A percentile compares a stretch with the other conserved stretches of the same genome.
These are phyloP conservation scores for Avena eriantha DNA, from an alignment of 176 grass and related monocot species.

Conservation along the genomic window DNA sequence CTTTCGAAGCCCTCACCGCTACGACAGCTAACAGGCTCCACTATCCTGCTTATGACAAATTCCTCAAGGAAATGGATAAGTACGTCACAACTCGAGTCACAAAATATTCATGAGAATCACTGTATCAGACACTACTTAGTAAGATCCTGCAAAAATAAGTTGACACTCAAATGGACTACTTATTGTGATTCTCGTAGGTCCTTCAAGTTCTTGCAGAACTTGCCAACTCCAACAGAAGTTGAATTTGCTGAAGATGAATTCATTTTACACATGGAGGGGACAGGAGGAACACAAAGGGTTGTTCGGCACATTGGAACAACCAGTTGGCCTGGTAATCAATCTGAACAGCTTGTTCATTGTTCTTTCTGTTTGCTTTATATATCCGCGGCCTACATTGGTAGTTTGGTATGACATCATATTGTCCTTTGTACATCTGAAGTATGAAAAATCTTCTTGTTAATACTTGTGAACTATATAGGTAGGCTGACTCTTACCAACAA, in stretches of 20 bases:
- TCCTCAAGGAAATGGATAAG: constrained; percentile 97
- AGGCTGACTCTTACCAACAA: constrained; percentile 86
- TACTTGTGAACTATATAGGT: constrained; percentile 47
- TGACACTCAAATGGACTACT: not conserved
- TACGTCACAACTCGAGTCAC: constrained; percentile 38
- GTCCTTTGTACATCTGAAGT: not conserved
- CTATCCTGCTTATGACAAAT: constrained; percentile 92
- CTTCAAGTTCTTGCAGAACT: constrained; percentile 60
- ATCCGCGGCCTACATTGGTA: not conserved
- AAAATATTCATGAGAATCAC: too few relatives aligned
- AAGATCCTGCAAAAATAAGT: not conserved
- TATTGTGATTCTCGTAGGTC: constrained; percentile 43
- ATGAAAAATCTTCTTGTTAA: constrained; percentile 1
- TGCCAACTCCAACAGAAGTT: constrained; percentile 64
- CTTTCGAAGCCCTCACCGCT: constrained; percentile 82
- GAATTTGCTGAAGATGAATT: constrained; percentile 83
- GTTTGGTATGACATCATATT: constrained; percentile 6
- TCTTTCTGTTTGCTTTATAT: constrained; percentile 20
- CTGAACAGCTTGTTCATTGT: constrained; percentile 10
- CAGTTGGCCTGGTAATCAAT: constrained; percentile 80
- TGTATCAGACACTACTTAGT: not conserved
- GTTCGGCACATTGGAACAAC: constrained; percentile 73
- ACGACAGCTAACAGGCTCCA: constrained; percentile 75
- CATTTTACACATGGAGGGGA: constrained; percentile 81
- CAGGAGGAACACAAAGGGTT: constrained; percentile 72